A percentile compares a stretch with the other conserved stretches of the same genome.
phyloP scores from a whole-genome alignment of 1,284 basidiomycete species.

The Papiliotrema nemorosa region DNA sequence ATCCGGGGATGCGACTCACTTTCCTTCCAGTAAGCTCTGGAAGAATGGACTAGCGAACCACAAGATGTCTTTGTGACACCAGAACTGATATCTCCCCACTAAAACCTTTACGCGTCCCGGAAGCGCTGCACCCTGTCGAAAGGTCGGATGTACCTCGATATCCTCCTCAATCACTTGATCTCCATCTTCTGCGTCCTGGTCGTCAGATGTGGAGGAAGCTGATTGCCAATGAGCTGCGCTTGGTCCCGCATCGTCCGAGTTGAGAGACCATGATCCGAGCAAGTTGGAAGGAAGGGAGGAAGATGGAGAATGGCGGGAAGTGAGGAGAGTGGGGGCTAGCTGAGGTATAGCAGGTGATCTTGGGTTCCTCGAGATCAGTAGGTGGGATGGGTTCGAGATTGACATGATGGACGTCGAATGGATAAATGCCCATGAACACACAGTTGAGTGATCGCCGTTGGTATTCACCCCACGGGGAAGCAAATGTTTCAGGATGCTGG shows the following conservation, averaged over 20 bases:
- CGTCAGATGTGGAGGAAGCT: not conserved
- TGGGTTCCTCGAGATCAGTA: conserved; percentile 44
- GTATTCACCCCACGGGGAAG: too few relatives aligned
- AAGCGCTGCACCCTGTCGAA: conserved; percentile 24
- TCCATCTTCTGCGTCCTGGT: conserved; percentile 7
- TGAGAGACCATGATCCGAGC: conserved; percentile 11
- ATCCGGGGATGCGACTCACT: conserved; percentile 23
- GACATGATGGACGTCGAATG: conserved; percentile 16
- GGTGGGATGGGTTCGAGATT: conserved; percentile 41
- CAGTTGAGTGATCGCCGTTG: too few relatives aligned
- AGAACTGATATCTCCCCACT: conserved; percentile 41
- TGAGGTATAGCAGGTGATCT: conserved; percentile 43
- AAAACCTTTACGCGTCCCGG: conserved; percentile 41
- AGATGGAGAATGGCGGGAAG: conserved; percentile 21
- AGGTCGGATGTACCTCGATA: conserved; percentile 38
- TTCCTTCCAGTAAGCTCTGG: conserved; percentile 38
- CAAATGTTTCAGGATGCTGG: too few relatives aligned
- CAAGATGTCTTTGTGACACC: conserved; percentile 47
- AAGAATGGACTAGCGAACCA: conserved; percentile 48
- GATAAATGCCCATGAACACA: too few relatives aligned
- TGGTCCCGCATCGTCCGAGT: not conserved
- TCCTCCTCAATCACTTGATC: conserved; percentile 26
- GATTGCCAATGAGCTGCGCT: not conserved
- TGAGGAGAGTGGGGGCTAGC: conserved; percentile 28
- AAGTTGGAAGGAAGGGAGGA: conserved; percentile 8